These are phyloP conservation scores for Candida orba DNA, from an alignment of 805 yeast species.

Conservation along the genomic window DNA sequence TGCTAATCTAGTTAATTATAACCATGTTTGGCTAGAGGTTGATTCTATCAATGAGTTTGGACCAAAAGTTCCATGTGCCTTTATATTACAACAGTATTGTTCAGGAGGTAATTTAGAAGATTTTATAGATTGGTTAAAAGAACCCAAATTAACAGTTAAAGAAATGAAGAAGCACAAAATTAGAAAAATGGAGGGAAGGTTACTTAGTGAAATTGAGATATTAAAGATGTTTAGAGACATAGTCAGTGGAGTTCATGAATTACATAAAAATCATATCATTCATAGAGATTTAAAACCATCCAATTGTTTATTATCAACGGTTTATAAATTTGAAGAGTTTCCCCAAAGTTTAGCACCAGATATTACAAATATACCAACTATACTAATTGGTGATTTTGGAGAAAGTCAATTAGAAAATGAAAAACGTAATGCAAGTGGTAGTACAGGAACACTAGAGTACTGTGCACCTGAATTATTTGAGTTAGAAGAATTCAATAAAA, in stretches of 20 bases:
- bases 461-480: slow-evolving; percentile 66
- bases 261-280: slow-evolving; percentile 70
- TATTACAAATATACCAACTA: slow-evolving; percentile 43
- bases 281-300: slow-evolving; percentile 90
- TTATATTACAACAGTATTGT: slow-evolving; percentile 80
- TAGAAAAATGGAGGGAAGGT: slow-evolving; percentile 23
- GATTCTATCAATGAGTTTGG: slow-evolving; percentile 46
- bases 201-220: slow-evolving; percentile 52
- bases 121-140: slow-evolving; percentile 34
- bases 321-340: slow-evolving; percentile 13
- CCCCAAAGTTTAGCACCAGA: slow-evolving; percentile 9
- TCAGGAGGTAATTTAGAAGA: slow-evolving; percentile 84
- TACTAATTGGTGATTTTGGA: slow-evolving; percentile 83
- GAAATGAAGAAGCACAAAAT: slow-evolving; percentile 30
- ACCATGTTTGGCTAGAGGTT: slow-evolving; percentile 88
- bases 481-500: slow-evolving; percentile 47
- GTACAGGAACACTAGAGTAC: slow-evolving; percentile 83
- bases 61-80: slow-evolving; percentile 62
- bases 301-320: slow-evolving; percentile 54
- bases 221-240: slow-evolving; percentile 61
- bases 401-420: slow-evolving; percentile 76
- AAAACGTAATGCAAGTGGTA: slow-evolving; percentile 61
- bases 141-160: slow-evolving; percentile 32
- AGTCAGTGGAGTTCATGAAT: slow-evolving; percentile 58
- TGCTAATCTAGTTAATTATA: slow-evolving; percentile 69